These are phyloP conservation scores for Gossypium australe DNA, from an alignment of 345 rosid species.

Conservation along the genomic window DNA sequence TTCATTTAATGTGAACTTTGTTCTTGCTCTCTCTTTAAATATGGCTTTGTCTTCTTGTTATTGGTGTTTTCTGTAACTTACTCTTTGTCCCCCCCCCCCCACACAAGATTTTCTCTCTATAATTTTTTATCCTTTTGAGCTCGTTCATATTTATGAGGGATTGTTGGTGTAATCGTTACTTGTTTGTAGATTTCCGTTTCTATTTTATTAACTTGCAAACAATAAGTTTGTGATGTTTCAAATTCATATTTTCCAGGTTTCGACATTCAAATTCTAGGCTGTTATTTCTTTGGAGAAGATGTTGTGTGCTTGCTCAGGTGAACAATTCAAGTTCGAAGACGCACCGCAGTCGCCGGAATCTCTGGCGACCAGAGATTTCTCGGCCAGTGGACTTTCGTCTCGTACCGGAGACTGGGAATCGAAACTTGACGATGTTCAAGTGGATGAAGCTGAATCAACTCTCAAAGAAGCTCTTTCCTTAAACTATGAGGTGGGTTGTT, in stretches of 20 bases:
- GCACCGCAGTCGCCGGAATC: constrained; percentile 88
- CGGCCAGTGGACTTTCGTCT: constrained; percentile 80
- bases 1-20: constrained; percentile 12
- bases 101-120: not conserved
- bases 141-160: constrained; percentile 1
- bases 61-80: constrained; percentile 7
- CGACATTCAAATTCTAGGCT: not conserved
- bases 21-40: constrained; percentile 3
- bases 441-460: constrained; percentile 96
- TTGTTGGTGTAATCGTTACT: constrained; percentile 6
- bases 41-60: constrained; percentile 15
- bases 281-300: constrained; percentile 31
- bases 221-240: not conserved
- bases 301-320: constrained; percentile 99
- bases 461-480: constrained; percentile 95
- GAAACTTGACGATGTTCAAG: constrained; percentile 66
- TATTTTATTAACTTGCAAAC: not conserved
- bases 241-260: not conserved
- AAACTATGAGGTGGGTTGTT: constrained; percentile 74
- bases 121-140: not conserved
- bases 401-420: constrained; percentile 79
- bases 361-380: constrained; percentile 90
- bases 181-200: constrained; percentile 7
- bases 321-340: constrained; percentile 85
- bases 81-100: constrained; percentile 9